A percentile compares a stretch with the other conserved stretches of the same genome.
Conservation (phyloP, 192 early-diverging fungal genomes). For the Coemansia sp. region DNA sequence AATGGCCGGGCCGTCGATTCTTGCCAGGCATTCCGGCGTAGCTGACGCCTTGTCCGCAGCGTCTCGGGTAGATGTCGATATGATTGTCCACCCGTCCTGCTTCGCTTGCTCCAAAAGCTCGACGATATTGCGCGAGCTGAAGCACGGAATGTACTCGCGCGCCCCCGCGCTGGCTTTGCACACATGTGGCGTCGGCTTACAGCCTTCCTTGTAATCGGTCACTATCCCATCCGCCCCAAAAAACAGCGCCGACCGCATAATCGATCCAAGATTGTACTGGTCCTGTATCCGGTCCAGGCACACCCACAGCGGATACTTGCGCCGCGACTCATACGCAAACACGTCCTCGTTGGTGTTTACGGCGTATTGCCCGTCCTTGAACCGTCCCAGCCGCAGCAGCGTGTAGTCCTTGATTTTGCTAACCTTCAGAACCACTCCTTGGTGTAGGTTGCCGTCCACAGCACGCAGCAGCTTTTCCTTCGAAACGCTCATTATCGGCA, state of each 20-base stretch:
- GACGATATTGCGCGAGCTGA: not conserved
- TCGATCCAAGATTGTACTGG: slow-evolving; percentile 43
- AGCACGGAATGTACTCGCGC: slow-evolving; percentile 36
- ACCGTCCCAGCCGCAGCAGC: slow-evolving; percentile 5
- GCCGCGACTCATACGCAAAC: slow-evolving; percentile 14
- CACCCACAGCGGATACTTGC: slow-evolving; percentile 42
- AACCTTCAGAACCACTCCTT: slow-evolving; percentile 33
- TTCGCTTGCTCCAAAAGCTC: slow-evolving; percentile 12
- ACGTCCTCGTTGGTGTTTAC: not conserved
- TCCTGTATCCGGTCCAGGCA: slow-evolving; percentile 40
- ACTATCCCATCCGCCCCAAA: slow-evolving; percentile 52
- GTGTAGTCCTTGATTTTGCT: not conserved
- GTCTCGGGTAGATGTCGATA: slow-evolving; percentile 19
- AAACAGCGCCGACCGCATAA: slow-evolving; percentile 47
- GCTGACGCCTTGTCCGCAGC: not conserved
- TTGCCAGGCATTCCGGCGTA: slow-evolving; percentile 7
- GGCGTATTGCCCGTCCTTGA: slow-evolving; percentile 23
- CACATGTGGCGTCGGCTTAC: slow-evolving; percentile 24
- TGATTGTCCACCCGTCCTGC: slow-evolving; percentile 31
- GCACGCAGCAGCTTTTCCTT: slow-evolving; percentile 3
- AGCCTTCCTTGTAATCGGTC: slow-evolving; percentile 8
- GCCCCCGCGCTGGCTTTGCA: slow-evolving; percentile 49
- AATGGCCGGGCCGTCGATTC: slow-evolving; percentile 24
- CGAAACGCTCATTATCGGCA: slow-evolving; percentile 6
- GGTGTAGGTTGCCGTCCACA: slow-evolving; percentile 17